Evolutionary conservation across 75 land plant genomes (phyloP).

Genomic region (Picea sitchensis): DNA sequence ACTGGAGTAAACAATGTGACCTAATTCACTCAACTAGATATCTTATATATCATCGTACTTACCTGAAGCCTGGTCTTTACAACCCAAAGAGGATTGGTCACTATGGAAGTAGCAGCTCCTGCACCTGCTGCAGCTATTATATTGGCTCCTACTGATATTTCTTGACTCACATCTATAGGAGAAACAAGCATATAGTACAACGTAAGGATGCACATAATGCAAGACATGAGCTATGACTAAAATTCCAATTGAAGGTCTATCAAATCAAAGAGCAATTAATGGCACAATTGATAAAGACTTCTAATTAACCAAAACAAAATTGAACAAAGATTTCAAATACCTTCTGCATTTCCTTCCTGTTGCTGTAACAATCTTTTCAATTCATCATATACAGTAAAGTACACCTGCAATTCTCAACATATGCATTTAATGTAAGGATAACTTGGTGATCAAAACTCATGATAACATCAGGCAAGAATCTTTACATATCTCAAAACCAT

Average conservation of each 20-base stretch:
- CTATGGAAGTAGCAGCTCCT: conserved; percentile 90
- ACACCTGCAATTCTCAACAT: conserved; percentile 62
- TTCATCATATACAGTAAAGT: conserved; percentile 89
- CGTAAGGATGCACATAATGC: background rate
- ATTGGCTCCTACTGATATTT: conserved; percentile 76
- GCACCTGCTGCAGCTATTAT: conserved; percentile 95
- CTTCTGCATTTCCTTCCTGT: background rate
- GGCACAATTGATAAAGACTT: no score
- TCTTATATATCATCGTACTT: background rate
- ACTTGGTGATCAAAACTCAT: background rate
- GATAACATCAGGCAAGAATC: background rate
- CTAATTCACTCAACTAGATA: no score
- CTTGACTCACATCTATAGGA: conserved; percentile 37
- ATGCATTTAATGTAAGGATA: background rate
- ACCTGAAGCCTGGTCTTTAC: conserved; percentile 99
- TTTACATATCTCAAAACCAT: background rate
- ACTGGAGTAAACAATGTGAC: no score
- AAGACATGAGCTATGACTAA: conserved; percentile 3
- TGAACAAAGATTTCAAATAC: background rate
- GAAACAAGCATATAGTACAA: background rate
- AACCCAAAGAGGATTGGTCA: conserved; percentile 98
- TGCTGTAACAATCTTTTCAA: conserved; percentile 54
- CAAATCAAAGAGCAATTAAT: background rate
- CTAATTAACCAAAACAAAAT: background rate
- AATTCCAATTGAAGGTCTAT: background rate